These are phyloP conservation scores for Geotrichum reessii DNA, from an alignment of 1,139 yeast genomes.

Conservation along the genomic window DNA sequence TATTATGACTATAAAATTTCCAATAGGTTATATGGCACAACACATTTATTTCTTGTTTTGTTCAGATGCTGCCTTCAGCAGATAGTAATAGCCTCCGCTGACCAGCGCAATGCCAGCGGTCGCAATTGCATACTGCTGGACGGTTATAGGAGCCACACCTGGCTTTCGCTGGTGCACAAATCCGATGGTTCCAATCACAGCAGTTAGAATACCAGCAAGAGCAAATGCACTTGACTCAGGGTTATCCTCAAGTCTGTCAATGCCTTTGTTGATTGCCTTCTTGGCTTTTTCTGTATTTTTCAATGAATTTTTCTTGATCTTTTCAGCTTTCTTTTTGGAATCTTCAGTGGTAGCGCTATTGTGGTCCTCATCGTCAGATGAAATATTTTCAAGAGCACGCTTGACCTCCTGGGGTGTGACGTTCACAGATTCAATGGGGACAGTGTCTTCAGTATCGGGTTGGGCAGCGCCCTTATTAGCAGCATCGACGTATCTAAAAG, in stretches of 20 bases:
- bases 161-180: conserved; percentile 6
- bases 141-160: background rate
- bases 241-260: background rate
- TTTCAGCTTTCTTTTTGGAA: conserved; percentile 8
- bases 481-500: conserved; percentile 21
- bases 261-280: conserved; percentile 3
- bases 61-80: background rate
- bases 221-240: background rate
- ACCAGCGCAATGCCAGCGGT: conserved; percentile 11
- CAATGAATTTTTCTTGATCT: background rate
- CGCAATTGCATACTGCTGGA: conserved; percentile 1
- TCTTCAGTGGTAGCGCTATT: conserved; percentile 13
- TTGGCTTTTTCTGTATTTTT: background rate
- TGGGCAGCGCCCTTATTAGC: conserved; percentile 21
- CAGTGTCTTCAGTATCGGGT: conserved; percentile 20
- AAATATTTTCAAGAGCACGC: conserved; percentile 11
- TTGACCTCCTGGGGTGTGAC: conserved; percentile 18
- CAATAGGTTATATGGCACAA: background rate
- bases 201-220: conserved; percentile 4
- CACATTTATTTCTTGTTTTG: background rate
- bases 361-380: conserved; percentile 3
- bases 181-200: conserved; percentile 6
- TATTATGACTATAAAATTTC: too few species aligned
- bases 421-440: conserved; percentile 23
- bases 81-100: background rate